Evolutionary conservation across 129 eudicot species (phyloP).

Genomic region (Solidago caesia): DNA sequence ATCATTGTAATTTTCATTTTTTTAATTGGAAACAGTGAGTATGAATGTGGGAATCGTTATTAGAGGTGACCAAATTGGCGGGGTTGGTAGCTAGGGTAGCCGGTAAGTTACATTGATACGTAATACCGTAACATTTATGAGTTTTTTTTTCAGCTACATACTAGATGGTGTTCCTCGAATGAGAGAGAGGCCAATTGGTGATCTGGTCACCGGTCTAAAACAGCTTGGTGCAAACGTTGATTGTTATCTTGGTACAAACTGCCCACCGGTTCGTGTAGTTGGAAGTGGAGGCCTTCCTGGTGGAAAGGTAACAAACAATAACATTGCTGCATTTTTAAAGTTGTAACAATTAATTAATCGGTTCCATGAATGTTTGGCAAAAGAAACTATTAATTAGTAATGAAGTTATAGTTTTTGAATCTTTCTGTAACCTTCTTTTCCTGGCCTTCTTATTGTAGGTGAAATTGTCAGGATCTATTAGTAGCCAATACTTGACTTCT

Average conservation of each 20-base stretch:
- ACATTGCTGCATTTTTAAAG: background rate
- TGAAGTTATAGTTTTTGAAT: background rate
- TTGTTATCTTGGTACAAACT: slow-evolving; percentile 88
- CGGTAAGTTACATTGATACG: background rate
- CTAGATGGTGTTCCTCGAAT: slow-evolving; percentile 98
- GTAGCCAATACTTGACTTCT: slow-evolving; percentile 97
- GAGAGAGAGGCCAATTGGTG: slow-evolving; percentile 99
- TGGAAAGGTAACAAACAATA: slow-evolving; percentile 63
- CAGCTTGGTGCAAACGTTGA: slow-evolving; percentile 97
- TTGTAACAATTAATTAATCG: background rate
- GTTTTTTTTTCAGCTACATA: slow-evolving; percentile 54
- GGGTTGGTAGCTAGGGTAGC: background rate
- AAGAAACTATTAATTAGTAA: background rate
- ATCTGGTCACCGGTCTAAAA: slow-evolving; percentile 86
- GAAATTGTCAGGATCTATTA: slow-evolving; percentile 87
- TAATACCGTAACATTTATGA: background rate
- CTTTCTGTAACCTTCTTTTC: background rate
- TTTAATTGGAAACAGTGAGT: background rate
- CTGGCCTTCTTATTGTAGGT: slow-evolving; percentile 46
- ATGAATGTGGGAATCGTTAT: background rate
- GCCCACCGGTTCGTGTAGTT: slow-evolving; percentile 91
- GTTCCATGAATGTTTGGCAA: background rate
- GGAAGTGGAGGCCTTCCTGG: slow-evolving; percentile 97
- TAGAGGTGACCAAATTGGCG: background rate
- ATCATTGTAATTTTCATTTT: no score